Conservation (phyloP, 441 rosid species). For the Bocquillonia castaneifolia region DNA sequence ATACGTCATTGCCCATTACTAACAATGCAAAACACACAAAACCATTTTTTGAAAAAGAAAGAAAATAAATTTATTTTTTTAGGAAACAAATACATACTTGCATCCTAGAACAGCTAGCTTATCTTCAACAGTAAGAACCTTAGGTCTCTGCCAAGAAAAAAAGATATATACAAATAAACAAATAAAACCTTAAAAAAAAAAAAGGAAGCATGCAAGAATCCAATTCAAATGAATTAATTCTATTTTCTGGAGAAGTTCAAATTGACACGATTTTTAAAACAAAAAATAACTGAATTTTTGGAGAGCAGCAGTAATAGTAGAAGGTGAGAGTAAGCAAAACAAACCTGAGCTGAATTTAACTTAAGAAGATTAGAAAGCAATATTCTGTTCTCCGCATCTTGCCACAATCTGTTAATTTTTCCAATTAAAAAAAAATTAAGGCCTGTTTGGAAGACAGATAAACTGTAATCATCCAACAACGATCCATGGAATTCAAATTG, state of each 20-base stretch:
- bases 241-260: too few species aligned
- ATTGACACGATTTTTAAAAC: too few species aligned
- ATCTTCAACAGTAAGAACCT: conserved; percentile 86
- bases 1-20: conserved; percentile 6
- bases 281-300: too few species aligned
- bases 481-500: not conserved
- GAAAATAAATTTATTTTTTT: too few species aligned
- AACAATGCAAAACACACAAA: not conserved
- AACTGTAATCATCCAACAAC: not conserved
- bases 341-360: conserved; percentile 69
- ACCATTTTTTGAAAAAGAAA: conserved; percentile 3
- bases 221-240: too few species aligned
- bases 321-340: conserved; percentile 11
- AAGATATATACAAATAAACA: not conserved
- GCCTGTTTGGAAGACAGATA: not conserved
- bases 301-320: too few species aligned
- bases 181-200: not conserved
- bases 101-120: conserved; percentile 79
- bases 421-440: conserved; percentile 15
- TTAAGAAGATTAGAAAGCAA: conserved; percentile 62
- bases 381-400: conserved; percentile 83
- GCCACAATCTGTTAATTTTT: conserved; percentile 76
- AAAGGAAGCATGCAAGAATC: too few species aligned
- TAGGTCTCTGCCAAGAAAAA: conserved; percentile 62
- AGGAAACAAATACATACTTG: too few species aligned